A percentile compares a stretch with the other conserved stretches of the same genome.
Conservation (phyloP, 73 alveolate species). For the Paramecium bursaria region DNA sequence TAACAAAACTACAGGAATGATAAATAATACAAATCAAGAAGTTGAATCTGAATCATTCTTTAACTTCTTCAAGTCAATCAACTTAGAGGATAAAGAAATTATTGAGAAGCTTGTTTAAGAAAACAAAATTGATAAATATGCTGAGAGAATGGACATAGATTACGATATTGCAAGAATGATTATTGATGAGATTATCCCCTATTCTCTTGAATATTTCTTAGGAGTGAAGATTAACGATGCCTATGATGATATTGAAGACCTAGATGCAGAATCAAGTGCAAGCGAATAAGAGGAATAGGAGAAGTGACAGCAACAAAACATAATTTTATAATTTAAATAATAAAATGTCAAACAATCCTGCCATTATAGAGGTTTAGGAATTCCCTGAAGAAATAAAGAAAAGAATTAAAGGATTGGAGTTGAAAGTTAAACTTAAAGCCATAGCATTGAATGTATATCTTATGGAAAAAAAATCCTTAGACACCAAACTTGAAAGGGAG, state of each 20-base stretch:
- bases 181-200: constrained; percentile 92
- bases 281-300: neutral
- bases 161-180: constrained; percentile 90
- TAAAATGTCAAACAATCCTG: constrained; percentile 49
- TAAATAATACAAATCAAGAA: constrained; percentile 75
- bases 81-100: constrained; percentile 80
- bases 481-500: constrained; percentile 63
- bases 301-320: neutral
- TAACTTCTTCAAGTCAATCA: constrained; percentile 87
- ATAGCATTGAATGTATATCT: constrained; percentile 65
- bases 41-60: constrained; percentile 83
- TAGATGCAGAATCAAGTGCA: constrained; percentile 67
- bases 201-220: constrained; percentile 91
- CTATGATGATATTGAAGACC: constrained; percentile 65
- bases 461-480: constrained; percentile 60
- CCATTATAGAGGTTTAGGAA: constrained; percentile 54
- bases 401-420: constrained; percentile 57
- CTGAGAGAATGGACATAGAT: constrained; percentile 48
- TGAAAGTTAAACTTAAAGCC: constrained; percentile 65
- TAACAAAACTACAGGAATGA: constrained; percentile 85
- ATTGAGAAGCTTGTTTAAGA: constrained; percentile 84
- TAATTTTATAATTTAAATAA: no score
- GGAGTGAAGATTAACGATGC: constrained; percentile 86
- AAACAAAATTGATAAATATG: constrained; percentile 70
- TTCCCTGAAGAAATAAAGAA: constrained; percentile 46